Conservation (phyloP, 805 yeast genomes). For the Starmerella lactis-condensi region DNA sequence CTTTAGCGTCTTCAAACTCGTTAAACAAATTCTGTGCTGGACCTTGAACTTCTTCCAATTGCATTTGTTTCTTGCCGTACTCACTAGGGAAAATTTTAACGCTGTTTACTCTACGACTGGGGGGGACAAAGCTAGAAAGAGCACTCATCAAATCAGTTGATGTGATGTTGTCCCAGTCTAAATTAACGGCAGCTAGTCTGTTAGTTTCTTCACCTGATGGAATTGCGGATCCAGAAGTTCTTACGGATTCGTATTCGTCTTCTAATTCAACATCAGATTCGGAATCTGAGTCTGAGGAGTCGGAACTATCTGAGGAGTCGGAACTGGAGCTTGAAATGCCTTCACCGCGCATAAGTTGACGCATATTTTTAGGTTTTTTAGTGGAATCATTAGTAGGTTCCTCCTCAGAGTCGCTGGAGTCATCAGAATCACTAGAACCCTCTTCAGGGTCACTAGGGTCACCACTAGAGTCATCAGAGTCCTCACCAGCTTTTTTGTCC, state of each 20-base stretch:
- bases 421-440: slow-evolving; percentile 13
- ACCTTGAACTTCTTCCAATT: slow-evolving; percentile 74
- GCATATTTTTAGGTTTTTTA: slow-evolving; percentile 5
- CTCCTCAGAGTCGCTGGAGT: slow-evolving; percentile 4
- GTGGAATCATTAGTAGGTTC: slow-evolving; percentile 2
- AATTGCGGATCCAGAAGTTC: slow-evolving; percentile 28
- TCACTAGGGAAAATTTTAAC: slow-evolving; percentile 72
- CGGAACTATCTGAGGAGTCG: slow-evolving; percentile 4
- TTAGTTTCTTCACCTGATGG: slow-evolving; percentile 73
- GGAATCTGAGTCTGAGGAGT: slow-evolving; percentile 6
- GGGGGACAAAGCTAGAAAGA: slow-evolving; percentile 66
- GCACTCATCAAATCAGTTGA: slow-evolving; percentile 81
- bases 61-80: slow-evolving; percentile 82
- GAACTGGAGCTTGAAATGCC: slow-evolving; percentile 4
- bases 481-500: slow-evolving; percentile 8
- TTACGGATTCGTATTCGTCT: slow-evolving; percentile 23
- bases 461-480: slow-evolving; percentile 12
- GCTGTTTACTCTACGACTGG: slow-evolving; percentile 47
- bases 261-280: slow-evolving; percentile 14
- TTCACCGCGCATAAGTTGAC: slow-evolving; percentile 17
- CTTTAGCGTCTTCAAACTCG: slow-evolving; percentile 12
- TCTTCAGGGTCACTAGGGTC: slow-evolving; percentile 9
- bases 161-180: slow-evolving; percentile 93
- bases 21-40: slow-evolving; percentile 75
- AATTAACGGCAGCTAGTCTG: slow-evolving; percentile 75